Evolutionary conservation across 257 asterid species (phyloP).

Genomic region (Catharanthus roseus): DNA sequence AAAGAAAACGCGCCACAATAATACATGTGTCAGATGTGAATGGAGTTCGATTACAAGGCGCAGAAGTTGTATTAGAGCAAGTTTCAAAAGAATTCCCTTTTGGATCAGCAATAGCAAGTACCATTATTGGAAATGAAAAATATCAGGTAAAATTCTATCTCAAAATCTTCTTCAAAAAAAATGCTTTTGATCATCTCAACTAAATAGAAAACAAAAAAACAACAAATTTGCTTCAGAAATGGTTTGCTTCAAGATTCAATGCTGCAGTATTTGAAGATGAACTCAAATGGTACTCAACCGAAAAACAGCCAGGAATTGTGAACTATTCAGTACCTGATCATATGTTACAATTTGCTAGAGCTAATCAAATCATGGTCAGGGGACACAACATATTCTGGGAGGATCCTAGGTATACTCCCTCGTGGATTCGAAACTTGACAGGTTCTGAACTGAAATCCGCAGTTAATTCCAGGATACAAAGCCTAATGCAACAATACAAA

Average conservation of each 20-base stretch:
- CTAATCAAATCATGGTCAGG: conserved; percentile 38
- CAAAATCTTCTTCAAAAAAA: no score
- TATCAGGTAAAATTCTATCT: conserved; percentile 37
- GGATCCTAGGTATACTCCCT: conserved; percentile 27
- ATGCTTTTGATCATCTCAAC: neutral
- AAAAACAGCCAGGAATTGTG: conserved; percentile 32
- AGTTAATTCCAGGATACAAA: conserved; percentile 33
- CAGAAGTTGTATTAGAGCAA: conserved; percentile 38
- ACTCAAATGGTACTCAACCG: conserved; percentile 58
- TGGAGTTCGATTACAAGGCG: conserved; percentile 39
- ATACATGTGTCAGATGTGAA: conserved; percentile 40
- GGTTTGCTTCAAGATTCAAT: conserved; percentile 53
- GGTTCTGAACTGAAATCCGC: conserved; percentile 28
- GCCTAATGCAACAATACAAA: conserved; percentile 39
- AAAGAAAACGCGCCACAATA: conserved; percentile 42
- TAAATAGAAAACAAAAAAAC: neutral
- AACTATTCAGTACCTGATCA: conserved; percentile 50
- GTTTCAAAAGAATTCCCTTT: conserved; percentile 52
- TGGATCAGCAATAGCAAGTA: conserved; percentile 45
- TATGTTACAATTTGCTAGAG: conserved; percentile 39
- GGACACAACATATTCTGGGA: conserved; percentile 76
- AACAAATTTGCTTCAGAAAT: conserved; percentile 23
- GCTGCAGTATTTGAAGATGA: conserved; percentile 59
- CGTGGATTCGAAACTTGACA: conserved; percentile 43
- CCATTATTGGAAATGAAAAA: conserved; percentile 37